A percentile compares a stretch with the other conserved stretches of the same genome.
Evolutionary conservation across 2,329 filamentous ascomycete genomes (phyloP).

Genomic region (Plenodomus biglobosus): DNA sequence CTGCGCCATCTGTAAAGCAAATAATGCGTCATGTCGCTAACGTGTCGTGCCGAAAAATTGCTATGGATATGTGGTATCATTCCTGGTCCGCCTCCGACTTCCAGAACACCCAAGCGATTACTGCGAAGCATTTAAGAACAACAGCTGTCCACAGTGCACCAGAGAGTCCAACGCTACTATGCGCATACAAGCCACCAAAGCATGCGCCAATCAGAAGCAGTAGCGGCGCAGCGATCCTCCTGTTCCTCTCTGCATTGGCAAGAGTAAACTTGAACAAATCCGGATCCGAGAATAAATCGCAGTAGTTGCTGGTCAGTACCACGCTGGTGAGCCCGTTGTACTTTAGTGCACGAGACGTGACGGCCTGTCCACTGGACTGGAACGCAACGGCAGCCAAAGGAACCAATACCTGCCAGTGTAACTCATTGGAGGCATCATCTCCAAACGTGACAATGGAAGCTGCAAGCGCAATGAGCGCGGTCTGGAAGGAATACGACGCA

Average conservation of each 20-base stretch:
- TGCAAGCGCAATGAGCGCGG: constrained; percentile 46
- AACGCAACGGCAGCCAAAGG: constrained; percentile 72
- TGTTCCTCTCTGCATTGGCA: constrained; percentile 56
- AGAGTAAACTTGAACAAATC: constrained; percentile 46
- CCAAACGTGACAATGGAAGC: constrained; percentile 49
- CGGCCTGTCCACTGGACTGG: constrained; percentile 76
- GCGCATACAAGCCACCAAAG: constrained; percentile 57
- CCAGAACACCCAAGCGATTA: constrained; percentile 49
- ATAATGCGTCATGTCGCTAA: too few species aligned
- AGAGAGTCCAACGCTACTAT: constrained; percentile 54
- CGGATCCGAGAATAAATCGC: constrained; percentile 72
- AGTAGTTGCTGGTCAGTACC: constrained; percentile 79
- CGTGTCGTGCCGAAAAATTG: too few species aligned
- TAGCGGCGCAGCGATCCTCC: constrained; percentile 54
- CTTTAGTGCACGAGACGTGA: constrained; percentile 69
- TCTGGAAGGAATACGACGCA: constrained; percentile 46
- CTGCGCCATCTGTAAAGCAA: too few species aligned
- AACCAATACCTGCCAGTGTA: constrained; percentile 58
- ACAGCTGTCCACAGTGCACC: constrained; percentile 55
- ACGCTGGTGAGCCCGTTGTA: constrained; percentile 74
- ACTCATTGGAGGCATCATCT: constrained; percentile 39
- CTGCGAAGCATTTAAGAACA: constrained; percentile 43
- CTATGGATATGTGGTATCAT: too few species aligned
- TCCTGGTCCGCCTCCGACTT: constrained; percentile 33
- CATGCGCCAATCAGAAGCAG: constrained; percentile 58